These are phyloP conservation scores for Epichloe baconii DNA, from an alignment of 2,329 filamentous ascomycete genomes.

Conservation along the genomic window DNA sequence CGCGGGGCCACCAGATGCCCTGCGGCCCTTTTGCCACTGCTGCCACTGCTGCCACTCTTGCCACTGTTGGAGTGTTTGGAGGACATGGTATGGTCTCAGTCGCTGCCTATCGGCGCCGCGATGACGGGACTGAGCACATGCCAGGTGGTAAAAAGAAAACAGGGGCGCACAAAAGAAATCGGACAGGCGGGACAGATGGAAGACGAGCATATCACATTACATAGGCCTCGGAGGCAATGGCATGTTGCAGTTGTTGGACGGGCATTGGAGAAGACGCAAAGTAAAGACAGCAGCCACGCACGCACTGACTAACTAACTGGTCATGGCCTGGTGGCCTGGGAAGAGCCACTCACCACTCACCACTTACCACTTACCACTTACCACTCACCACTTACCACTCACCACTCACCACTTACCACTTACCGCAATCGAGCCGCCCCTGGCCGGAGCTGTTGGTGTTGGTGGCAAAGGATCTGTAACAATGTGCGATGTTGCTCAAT, in stretches of 20 bases:
- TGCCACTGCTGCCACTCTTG: conserved; percentile 9
- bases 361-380: too few relatives aligned
- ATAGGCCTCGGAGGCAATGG: background rate
- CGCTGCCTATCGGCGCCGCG: conserved; percentile 17
- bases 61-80: conserved; percentile 14
- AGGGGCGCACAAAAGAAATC: background rate
- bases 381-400: too few relatives aligned
- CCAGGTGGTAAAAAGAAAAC: background rate
- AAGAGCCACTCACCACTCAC: background rate
- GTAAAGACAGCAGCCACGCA: background rate
- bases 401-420: background rate
- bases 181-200: background rate
- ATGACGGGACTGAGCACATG: conserved; percentile 14
- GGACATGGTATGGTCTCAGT: conserved; percentile 10
- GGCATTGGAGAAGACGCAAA: too few relatives aligned
- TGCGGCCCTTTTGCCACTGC: conserved; percentile 14
- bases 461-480: background rate
- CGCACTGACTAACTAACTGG: background rate
- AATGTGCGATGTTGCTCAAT: background rate
- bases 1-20: conserved; percentile 9
- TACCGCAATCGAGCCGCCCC: background rate
- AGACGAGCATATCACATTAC: background rate
- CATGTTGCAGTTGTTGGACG: background rate
- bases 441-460: background rate
- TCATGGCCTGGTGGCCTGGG: background rate